These are phyloP conservation scores for Phycomyces blakesleeanus DNA, from an alignment of 192 early-diverging fungal genomes.

Conservation along the genomic window DNA sequence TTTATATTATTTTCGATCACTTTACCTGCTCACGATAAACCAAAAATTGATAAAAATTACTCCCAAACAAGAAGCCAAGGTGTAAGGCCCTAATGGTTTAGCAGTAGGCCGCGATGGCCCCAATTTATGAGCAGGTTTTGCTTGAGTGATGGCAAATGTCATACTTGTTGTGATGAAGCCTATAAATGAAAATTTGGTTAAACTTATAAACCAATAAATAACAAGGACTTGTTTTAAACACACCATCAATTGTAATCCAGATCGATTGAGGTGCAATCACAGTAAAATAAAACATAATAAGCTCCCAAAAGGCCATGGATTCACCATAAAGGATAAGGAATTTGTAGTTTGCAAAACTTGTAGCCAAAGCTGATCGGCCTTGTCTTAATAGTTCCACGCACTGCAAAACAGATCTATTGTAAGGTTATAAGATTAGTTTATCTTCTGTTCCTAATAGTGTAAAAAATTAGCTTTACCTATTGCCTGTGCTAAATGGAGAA, in stretches of 20 bases:
- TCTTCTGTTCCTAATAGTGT: background rate
- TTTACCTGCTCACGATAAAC: slow-evolving; percentile 50
- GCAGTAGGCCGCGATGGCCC: slow-evolving; percentile 67
- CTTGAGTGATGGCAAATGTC: slow-evolving; percentile 64
- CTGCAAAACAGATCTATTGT: slow-evolving; percentile 55
- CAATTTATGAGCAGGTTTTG: slow-evolving; percentile 53
- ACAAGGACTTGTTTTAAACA: background rate
- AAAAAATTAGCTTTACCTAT: slow-evolving; percentile 10
- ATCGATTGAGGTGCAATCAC: slow-evolving; percentile 64
- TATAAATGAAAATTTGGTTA: background rate
- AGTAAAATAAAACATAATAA: slow-evolving; percentile 72
- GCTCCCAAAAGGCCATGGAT: slow-evolving; percentile 61
- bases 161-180: slow-evolving; percentile 59
- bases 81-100: slow-evolving; percentile 67
- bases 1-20: background rate
- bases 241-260: slow-evolving; percentile 72
- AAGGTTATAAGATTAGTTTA: background rate
- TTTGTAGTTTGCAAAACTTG: slow-evolving; percentile 74
- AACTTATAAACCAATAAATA: no score
- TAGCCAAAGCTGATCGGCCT: slow-evolving; percentile 71
- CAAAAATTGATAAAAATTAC: slow-evolving; percentile 67
- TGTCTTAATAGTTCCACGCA: slow-evolving; percentile 73
- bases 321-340: slow-evolving; percentile 75
- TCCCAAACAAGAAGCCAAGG: slow-evolving; percentile 64
- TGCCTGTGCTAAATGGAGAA: slow-evolving; percentile 71